Evolutionary conservation across 495 filamentous ascomycete species (phyloP).

Genomic region (Rostrohypoxylon terebratum): DNA sequence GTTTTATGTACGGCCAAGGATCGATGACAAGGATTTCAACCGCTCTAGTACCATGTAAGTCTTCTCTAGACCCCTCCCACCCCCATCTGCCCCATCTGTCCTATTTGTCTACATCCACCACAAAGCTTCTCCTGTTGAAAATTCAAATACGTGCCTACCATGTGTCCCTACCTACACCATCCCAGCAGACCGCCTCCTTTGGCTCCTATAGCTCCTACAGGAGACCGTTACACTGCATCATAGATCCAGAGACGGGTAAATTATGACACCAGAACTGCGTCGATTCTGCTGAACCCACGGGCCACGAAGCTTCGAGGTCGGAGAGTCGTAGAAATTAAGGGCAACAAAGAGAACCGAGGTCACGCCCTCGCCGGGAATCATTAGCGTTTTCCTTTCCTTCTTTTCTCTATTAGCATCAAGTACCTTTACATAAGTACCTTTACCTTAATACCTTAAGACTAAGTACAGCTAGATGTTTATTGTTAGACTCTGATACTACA

Average conservation of each 20-base stretch:
- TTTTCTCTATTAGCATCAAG: constrained; percentile 1
- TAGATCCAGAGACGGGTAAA: constrained; percentile 44
- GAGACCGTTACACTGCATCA: constrained; percentile 39
- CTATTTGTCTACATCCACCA: not conserved
- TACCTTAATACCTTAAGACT: no score
- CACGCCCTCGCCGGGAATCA: constrained; percentile 35
- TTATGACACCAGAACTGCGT: constrained; percentile 35
- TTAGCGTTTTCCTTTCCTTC: constrained; percentile 27
- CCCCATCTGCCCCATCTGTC: constrained; percentile 9
- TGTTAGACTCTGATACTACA: not conserved
- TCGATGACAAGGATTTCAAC: constrained; percentile 37
- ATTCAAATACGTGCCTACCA: constrained; percentile 24
- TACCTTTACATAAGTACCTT: not conserved
- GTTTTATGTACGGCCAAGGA: constrained; percentile 28
- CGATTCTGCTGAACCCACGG: constrained; percentile 18
- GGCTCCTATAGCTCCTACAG: constrained; percentile 9
- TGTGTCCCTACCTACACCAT: constrained; percentile 19
- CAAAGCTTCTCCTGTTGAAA: constrained; percentile 19
- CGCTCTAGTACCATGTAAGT: constrained; percentile 27
- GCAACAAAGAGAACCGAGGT: constrained; percentile 35
- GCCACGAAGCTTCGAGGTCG: constrained; percentile 22
- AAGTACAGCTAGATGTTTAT: not conserved
- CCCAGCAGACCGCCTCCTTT: constrained; percentile 37
- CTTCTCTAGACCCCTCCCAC: not conserved
- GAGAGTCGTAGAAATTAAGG: constrained; percentile 22